A percentile compares a stretch with the other conserved stretches of the same genome.
These are phyloP conservation scores for Elsinoe australis DNA, from an alignment of 2,329 filamentous ascomycete genomes.

Conservation along the genomic window DNA sequence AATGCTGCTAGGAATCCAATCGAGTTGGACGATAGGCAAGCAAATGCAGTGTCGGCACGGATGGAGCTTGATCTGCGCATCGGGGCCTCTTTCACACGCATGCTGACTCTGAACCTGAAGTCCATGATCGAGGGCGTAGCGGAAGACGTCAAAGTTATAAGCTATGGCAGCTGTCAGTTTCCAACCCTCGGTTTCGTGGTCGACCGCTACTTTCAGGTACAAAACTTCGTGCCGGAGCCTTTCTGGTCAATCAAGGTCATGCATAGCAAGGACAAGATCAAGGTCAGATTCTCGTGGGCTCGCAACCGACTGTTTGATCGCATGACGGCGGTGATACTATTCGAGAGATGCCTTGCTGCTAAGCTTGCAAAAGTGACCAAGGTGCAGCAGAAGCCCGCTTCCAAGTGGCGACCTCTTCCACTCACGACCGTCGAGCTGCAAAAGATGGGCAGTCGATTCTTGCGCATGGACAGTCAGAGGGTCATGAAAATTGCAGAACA, in stretches of 20 bases:
- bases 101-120: constrained; percentile 73
- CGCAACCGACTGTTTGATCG: constrained; percentile 81
- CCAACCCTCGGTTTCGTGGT: constrained; percentile 95
- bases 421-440: constrained; percentile 94
- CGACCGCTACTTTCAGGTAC: constrained; percentile 86
- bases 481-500: constrained; percentile 82
- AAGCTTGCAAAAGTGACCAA: constrained; percentile 73
- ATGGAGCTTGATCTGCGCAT: constrained; percentile 92
- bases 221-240: constrained; percentile 82
- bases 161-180: constrained; percentile 72
- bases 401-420: constrained; percentile 87
- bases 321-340: constrained; percentile 69
- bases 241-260: constrained; percentile 91
- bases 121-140: constrained; percentile 65
- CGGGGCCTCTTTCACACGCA: constrained; percentile 84
- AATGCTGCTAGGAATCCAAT: constrained; percentile 71
- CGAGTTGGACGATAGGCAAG: constrained; percentile 74
- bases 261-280: constrained; percentile 67
- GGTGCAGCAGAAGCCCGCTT: constrained; percentile 83
- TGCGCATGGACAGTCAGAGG: constrained; percentile 82
- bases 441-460: constrained; percentile 82
- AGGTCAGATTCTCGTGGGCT: constrained; percentile 77
- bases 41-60: constrained; percentile 76
- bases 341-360: constrained; percentile 73
- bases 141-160: constrained; percentile 55